phyloP scores from a whole-genome alignment of 805 yeast species.

The Wickerhamiella spandovensis region DNA sequence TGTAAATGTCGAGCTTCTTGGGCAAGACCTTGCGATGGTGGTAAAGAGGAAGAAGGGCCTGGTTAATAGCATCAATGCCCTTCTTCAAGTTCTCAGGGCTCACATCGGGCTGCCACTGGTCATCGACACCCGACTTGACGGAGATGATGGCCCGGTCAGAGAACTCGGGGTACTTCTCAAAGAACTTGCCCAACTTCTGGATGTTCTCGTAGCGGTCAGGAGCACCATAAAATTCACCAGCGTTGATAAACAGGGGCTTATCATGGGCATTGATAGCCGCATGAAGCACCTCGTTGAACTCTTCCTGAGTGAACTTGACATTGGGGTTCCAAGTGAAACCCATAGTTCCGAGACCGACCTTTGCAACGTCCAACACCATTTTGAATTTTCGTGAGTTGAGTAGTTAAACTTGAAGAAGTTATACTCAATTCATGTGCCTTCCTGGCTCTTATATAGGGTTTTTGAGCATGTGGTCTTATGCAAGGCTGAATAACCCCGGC shows the following conservation, averaged over 20 bases:
- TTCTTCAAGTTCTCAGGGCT: slow-evolving; percentile 33
- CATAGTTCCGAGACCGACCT: slow-evolving; percentile 67
- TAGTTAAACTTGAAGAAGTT: neutral
- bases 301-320: slow-evolving; percentile 38
- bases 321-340: slow-evolving; percentile 55
- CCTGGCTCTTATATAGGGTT: neutral
- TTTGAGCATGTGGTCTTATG: neutral
- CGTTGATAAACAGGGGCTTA: slow-evolving; percentile 46
- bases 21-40: slow-evolving; percentile 12
- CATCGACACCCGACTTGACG: slow-evolving; percentile 51
- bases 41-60: slow-evolving; percentile 15
- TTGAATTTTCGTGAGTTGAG: neutral
- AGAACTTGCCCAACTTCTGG: slow-evolving; percentile 42
- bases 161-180: slow-evolving; percentile 41
- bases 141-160: slow-evolving; percentile 45
- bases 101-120: slow-evolving; percentile 35
- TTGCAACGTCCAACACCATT: neutral
- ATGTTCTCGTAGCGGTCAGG: slow-evolving; percentile 37
- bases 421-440: too few species aligned
- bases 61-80: slow-evolving; percentile 34
- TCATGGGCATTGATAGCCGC: slow-evolving; percentile 31
- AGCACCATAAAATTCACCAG: slow-evolving; percentile 68
- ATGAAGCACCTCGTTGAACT: slow-evolving; percentile 41
- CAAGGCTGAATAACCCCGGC: neutral
- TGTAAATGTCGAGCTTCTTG: slow-evolving; percentile 39